phyloP scores from a whole-genome alignment of 73 alveolate species.

The Tetrahymena borealis region DNA sequence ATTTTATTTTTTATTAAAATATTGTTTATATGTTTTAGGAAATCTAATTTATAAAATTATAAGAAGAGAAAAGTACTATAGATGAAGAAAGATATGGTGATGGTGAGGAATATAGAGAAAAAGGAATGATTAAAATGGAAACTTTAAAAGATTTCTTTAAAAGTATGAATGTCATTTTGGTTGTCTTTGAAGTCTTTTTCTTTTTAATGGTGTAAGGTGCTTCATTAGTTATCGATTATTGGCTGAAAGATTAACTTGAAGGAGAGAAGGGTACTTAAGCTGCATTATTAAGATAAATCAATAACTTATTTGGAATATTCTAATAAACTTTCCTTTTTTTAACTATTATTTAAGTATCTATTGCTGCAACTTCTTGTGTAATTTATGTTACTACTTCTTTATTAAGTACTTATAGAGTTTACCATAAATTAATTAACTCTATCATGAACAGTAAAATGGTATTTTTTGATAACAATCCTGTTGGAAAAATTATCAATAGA shows the following conservation, averaged over 20 bases:
- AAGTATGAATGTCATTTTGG: slow-evolving; percentile 2
- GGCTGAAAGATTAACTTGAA: slow-evolving; percentile 23
- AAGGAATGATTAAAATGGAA: slow-evolving; percentile 27
- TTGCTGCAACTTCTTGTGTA: neutral
- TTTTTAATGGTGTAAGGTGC: neutral
- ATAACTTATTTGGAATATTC: neutral
- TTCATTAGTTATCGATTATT: slow-evolving; percentile 18
- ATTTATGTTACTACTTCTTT: neutral
- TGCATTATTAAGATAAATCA: neutral
- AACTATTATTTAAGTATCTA: neutral
- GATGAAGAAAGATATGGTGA: slow-evolving; percentile 2
- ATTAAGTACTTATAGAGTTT: slow-evolving; percentile 18
- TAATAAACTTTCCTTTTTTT: neutral
- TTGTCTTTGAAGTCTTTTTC: neutral
- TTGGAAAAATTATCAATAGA: slow-evolving; percentile 38
- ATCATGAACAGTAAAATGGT: slow-evolving; percentile 33
- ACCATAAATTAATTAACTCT: neutral
- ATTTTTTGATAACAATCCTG: slow-evolving; percentile 34
- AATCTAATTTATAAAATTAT: no score
- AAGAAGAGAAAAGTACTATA: no score
- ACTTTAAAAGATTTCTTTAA: slow-evolving; percentile 8
- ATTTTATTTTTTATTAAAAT: no score
- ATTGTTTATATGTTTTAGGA: no score
- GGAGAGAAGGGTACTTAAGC: neutral
- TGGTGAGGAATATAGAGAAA: slow-evolving; percentile 46